Conservation (phyloP, 345 rosid genomes). For the Corymbia maculata region DNA sequence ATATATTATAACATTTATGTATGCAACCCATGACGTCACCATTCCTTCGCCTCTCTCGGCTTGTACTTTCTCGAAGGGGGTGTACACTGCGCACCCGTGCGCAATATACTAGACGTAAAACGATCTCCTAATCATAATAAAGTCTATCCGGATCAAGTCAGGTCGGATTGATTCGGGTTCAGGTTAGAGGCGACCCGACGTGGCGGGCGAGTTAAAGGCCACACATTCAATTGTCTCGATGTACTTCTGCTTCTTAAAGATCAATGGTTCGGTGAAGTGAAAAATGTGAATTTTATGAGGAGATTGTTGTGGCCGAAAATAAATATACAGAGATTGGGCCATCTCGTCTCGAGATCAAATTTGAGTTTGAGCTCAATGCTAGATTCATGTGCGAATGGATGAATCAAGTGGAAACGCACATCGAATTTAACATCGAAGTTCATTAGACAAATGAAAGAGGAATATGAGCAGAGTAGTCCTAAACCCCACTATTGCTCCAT, state of each 20-base stretch:
- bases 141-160: not conserved
- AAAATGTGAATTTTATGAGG: fast-evolving
- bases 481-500: not conserved
- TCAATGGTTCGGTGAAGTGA: not conserved
- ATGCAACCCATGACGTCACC: not conserved
- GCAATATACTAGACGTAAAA: not conserved
- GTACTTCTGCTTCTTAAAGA: not conserved
- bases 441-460: not conserved
- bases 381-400: not conserved
- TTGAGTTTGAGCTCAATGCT: not conserved
- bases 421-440: not conserved
- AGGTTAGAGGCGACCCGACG: not conserved
- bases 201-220: not conserved
- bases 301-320: not conserved
- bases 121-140: not conserved
- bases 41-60: not conserved
- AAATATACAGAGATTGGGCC: not conserved
- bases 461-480: too few relatives aligned
- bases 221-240: fast-evolving
- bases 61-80: not conserved
- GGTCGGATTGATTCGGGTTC: not conserved
- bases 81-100: not conserved
- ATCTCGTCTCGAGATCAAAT: not conserved
- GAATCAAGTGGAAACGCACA: not conserved
- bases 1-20: too few relatives aligned